Conservation (phyloP, 176 grass and related monocot genomes). For the Saccharum spontaneum region DNA sequence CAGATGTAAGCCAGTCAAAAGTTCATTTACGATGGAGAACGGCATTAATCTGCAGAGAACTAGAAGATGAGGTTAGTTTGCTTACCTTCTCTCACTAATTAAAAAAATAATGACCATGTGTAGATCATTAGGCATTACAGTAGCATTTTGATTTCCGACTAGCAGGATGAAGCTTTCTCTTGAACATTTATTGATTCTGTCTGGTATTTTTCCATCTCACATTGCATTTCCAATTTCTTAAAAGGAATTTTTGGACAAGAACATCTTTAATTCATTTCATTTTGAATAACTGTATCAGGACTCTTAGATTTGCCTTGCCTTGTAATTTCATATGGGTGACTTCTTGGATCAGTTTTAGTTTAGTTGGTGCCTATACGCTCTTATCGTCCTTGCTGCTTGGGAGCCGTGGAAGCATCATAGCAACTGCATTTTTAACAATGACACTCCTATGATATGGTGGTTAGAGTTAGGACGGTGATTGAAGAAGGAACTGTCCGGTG, state of each 20-base stretch:
- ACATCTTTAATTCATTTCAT: not conserved
- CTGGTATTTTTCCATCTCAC: not conserved
- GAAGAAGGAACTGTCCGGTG: too few species aligned
- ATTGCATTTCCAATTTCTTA: constrained; percentile 24
- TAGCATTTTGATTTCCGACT: constrained; percentile 17
- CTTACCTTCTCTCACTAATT: not conserved
- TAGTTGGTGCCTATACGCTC: too few species aligned
- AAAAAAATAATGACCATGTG: not conserved
- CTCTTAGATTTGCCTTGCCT: constrained; percentile 13
- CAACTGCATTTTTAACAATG: too few species aligned
- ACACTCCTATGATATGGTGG: too few species aligned
- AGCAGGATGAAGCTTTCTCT: constrained; percentile 15
- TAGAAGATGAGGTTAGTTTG: constrained; percentile 85
- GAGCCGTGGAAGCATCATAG: too few species aligned
- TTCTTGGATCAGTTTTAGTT: too few species aligned
- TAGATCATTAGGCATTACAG: not conserved
- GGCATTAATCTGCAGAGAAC: constrained; percentile 88
- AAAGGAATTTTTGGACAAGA: too few species aligned
- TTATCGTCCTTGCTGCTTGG: too few species aligned
- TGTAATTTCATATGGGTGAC: too few species aligned
- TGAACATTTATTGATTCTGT: constrained; percentile 1
- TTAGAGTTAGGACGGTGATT: too few species aligned
- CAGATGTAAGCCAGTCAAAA: constrained; percentile 98
- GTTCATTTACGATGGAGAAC: constrained; percentile 98
- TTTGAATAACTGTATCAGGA: constrained; percentile 1